Conservation (phyloP, 371 early-diverging fungal species). For the Dentiscutata heterogama region DNA sequence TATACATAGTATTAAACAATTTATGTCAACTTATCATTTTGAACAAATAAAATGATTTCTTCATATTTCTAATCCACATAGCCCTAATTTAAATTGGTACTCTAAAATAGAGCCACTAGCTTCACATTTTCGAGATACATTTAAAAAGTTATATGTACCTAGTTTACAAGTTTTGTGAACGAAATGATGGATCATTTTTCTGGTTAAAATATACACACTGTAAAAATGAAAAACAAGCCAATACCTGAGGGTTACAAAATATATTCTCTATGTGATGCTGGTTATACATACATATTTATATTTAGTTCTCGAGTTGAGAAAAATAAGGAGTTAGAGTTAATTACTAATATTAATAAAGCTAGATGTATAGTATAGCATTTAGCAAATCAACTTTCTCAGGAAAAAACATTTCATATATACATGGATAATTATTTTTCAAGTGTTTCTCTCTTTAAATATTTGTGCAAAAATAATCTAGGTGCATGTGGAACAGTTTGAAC, state of each 20-base stretch:
- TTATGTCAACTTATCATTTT: too few species aligned
- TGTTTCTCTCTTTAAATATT: conserved; percentile 37
- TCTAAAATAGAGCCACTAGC: too few species aligned
- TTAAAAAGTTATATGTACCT: too few species aligned
- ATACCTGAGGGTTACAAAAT: conserved; percentile 13
- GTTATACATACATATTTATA: conserved; percentile 20
- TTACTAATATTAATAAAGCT: neutral
- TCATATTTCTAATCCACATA: too few species aligned
- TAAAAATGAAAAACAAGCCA: conserved; percentile 30
- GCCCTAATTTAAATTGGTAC: too few species aligned
- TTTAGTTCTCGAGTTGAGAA: neutral
- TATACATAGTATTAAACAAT: too few species aligned
- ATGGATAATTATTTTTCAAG: conserved; percentile 47
- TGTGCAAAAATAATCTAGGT: conserved; percentile 23
- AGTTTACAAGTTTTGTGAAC: neutral
- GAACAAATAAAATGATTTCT: too few species aligned
- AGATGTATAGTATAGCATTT: neutral
- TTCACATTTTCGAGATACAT: too few species aligned
- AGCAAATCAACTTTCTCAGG: neutral
- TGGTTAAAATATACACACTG: neutral
- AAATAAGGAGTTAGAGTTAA: neutral
- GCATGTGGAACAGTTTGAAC: conserved; percentile 48
- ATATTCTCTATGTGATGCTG: conserved; percentile 3
- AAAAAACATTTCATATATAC: conserved; percentile 31
- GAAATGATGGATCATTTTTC: neutral